These are phyloP conservation scores for Penicillium sumatraense DNA, from an alignment of 2,329 filamentous ascomycete genomes.

Conservation along the genomic window DNA sequence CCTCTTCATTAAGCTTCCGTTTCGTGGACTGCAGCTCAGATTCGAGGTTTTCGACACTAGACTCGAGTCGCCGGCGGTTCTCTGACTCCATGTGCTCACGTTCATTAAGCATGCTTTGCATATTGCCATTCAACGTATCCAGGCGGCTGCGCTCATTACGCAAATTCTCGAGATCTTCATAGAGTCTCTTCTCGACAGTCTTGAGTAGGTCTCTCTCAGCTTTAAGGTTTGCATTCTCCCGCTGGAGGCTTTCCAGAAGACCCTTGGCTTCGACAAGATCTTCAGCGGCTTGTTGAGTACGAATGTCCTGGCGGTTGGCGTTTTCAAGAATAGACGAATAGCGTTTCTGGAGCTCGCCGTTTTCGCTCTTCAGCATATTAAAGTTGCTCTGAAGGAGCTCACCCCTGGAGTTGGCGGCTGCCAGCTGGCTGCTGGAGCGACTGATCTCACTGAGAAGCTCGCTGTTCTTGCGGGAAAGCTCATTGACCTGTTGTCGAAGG, in stretches of 20 bases:
- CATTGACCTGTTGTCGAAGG: constrained; percentile 82
- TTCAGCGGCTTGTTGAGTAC: constrained; percentile 88
- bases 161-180: constrained; percentile 83
- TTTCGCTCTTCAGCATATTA: constrained; percentile 80
- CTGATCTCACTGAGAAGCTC: constrained; percentile 81
- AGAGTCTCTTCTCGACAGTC: constrained; percentile 85
- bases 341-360: constrained; percentile 82
- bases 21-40: constrained; percentile 77
- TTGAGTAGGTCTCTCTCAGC: constrained; percentile 95
- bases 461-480: constrained; percentile 79
- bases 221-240: constrained; percentile 89
- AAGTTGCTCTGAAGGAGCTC: constrained; percentile 91
- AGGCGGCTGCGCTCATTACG: constrained; percentile 83
- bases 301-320: constrained; percentile 86
- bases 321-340: constrained; percentile 77
- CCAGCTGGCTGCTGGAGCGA: constrained; percentile 77
- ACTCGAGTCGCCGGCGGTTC: constrained; percentile 76
- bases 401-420: constrained; percentile 79
- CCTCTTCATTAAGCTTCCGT: constrained; percentile 79
- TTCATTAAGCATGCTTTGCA: constrained; percentile 91
- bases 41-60: constrained; percentile 77
- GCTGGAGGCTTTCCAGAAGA: constrained; percentile 81
- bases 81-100: constrained; percentile 85
- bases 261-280: constrained; percentile 87
- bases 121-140: constrained; percentile 78